Evolutionary conservation across 306 rosid genomes (phyloP).

Genomic region (Quercus alba): DNA sequence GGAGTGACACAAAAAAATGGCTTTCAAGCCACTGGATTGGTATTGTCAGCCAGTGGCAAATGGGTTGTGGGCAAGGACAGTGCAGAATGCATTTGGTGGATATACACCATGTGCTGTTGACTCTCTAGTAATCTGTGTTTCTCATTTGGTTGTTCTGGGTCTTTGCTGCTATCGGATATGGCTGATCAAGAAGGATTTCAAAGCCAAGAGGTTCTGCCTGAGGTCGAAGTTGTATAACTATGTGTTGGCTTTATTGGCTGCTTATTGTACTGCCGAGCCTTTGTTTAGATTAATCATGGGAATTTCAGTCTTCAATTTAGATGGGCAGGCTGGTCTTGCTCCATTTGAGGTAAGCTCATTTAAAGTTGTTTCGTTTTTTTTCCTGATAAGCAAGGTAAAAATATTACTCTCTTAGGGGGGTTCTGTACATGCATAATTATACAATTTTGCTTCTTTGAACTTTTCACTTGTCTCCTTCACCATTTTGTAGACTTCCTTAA

Average conservation of each 20-base stretch:
- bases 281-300: conserved; percentile 83
- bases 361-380: not conserved
- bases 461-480: not conserved
- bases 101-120: conserved; percentile 85
- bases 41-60: conserved; percentile 76
- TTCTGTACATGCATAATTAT: not conserved
- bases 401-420: not conserved
- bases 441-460: not conserved
- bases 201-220: conserved; percentile 61
- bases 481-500: not conserved
- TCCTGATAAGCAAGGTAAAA: no score
- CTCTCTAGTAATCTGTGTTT: conserved; percentile 57
- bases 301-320: conserved; percentile 70
- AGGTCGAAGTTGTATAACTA: conserved; percentile 79
- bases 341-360: conserved; percentile 80
- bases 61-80: conserved; percentile 78
- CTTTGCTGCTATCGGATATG: conserved; percentile 75
- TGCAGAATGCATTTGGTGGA: conserved; percentile 80
- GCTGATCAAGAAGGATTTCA: conserved; percentile 67
- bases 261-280: conserved; percentile 71
- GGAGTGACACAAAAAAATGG: conserved; percentile 46
- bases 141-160: conserved; percentile 70
- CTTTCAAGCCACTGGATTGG: conserved; percentile 66
- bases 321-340: conserved; percentile 73
- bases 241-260: conserved; percentile 65